Evolutionary conservation across 768 basidiomycete species (phyloP).

Genomic region (Mycena belliarum): DNA sequence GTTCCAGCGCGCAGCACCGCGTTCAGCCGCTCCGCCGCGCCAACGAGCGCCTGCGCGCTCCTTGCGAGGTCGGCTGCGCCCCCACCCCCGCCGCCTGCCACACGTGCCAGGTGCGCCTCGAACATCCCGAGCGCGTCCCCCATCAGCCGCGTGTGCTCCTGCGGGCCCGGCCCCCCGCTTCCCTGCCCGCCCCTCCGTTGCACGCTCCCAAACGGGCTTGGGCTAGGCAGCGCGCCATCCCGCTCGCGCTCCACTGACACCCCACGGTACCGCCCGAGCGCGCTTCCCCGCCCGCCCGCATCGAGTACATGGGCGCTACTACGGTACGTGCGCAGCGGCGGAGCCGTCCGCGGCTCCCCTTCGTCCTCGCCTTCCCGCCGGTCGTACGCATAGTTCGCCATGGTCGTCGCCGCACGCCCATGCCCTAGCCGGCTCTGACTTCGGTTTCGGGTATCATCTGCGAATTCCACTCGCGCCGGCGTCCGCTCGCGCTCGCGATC

Average conservation of each 20-base stretch:
- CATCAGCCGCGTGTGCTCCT: constrained; percentile 73
- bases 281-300: constrained; percentile 21
- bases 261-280: constrained; percentile 18
- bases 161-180: constrained; percentile 22
- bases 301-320: constrained; percentile 40
- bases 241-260: constrained; percentile 19
- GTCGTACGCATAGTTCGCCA: constrained; percentile 48
- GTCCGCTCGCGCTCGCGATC: constrained; percentile 21
- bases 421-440: constrained; percentile 23
- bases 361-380: constrained; percentile 20
- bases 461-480: constrained; percentile 26
- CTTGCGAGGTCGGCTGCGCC: constrained; percentile 54
- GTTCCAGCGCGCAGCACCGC: constrained; percentile 57
- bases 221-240: constrained; percentile 18
- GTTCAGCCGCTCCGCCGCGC: constrained; percentile 68
- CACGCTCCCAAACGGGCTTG: constrained; percentile 33
- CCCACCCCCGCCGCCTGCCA: constrained; percentile 38
- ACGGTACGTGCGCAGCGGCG: constrained; percentile 38
- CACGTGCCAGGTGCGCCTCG: constrained; percentile 61
- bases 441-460: constrained; percentile 24
- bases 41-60: constrained; percentile 63
- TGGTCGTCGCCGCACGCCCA: constrained; percentile 52
- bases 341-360: constrained; percentile 38
- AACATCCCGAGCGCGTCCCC: constrained; percentile 70
- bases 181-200: constrained; percentile 14